phyloP scores from a whole-genome alignment of 371 early-diverging fungal species.

The Lichtheimia hyalospora region DNA sequence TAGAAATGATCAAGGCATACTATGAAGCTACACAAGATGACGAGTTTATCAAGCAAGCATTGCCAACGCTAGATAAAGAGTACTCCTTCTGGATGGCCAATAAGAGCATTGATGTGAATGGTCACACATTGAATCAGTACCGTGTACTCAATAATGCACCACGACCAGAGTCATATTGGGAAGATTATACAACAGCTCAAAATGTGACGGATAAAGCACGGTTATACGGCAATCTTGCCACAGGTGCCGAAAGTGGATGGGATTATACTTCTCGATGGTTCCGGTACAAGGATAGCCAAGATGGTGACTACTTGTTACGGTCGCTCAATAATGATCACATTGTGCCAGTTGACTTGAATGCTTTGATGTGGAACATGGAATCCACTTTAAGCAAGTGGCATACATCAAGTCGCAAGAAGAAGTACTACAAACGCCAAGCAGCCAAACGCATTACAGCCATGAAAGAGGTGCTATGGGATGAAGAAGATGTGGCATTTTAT shows the following conservation, averaged over 20 bases:
- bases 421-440: constrained; percentile 40
- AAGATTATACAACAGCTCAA: constrained; percentile 65
- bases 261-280: constrained; percentile 85
- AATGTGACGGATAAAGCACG: constrained; percentile 23
- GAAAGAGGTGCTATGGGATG: constrained; percentile 54
- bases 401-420: constrained; percentile 15
- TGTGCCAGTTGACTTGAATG: constrained; percentile 87
- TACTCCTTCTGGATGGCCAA: constrained; percentile 69
- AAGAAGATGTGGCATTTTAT: constrained; percentile 40
- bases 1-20: constrained; percentile 72
- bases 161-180: constrained; percentile 79
- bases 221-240: constrained; percentile 71
- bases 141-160: constrained; percentile 58
- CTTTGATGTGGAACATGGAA: constrained; percentile 78
- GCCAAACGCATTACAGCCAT: constrained; percentile 41
- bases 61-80: constrained; percentile 67
- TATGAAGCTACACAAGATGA: constrained; percentile 56
- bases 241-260: constrained; percentile 91
- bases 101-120: constrained; percentile 35
- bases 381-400: constrained; percentile 56
- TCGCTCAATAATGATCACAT: constrained; percentile 61
- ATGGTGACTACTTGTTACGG: constrained; percentile 25
- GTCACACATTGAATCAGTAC: constrained; percentile 53
- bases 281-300: constrained; percentile 24
- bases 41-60: constrained; percentile 44